phyloP scores from a whole-genome alignment of 2,329 filamentous ascomycete species.

The Pseudofabraea citricarpa region DNA sequence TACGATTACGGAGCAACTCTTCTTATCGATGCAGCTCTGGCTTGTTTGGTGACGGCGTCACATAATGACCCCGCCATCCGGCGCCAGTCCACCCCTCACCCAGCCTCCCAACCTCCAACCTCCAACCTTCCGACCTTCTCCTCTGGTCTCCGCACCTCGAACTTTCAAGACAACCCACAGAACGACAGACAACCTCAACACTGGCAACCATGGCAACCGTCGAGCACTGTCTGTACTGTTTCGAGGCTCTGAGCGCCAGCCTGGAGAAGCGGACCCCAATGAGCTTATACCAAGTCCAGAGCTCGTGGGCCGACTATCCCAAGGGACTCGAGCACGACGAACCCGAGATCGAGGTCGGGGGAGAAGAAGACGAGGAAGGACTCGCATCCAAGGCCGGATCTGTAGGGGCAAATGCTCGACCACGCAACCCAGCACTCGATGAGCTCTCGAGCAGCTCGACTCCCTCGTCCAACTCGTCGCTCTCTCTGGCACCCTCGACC shows the following conservation, averaged over 20 bases:
- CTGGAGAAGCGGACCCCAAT: conserved; percentile 67
- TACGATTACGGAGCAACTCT: no score
- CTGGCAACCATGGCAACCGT: conserved; percentile 71
- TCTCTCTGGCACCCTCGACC: conserved; percentile 20
- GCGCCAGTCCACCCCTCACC: no score
- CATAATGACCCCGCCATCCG: no score
- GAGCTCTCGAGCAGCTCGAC: conserved; percentile 16
- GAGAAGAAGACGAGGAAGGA: conserved; percentile 8
- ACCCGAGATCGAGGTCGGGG: conserved; percentile 33
- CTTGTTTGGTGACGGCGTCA: no score
- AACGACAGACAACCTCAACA: neutral
- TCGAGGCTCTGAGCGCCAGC: conserved; percentile 76
- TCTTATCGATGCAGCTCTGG: no score
- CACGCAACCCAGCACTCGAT: conserved; percentile 13
- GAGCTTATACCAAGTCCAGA: conserved; percentile 63
- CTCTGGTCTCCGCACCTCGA: no score
- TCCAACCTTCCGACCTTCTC: no score
- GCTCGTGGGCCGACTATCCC: conserved; percentile 46
- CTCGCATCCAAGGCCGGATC: conserved; percentile 2
- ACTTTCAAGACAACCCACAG: neutral
- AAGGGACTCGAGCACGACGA: conserved; percentile 31
- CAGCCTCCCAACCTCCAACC: no score
- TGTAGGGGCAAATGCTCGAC: neutral
- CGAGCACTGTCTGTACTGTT: conserved; percentile 88
- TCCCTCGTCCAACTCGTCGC: conserved; percentile 13